Evolutionary conservation across 345 rosid genomes (phyloP).

Genomic region (Gossypium ekmanianum): DNA sequence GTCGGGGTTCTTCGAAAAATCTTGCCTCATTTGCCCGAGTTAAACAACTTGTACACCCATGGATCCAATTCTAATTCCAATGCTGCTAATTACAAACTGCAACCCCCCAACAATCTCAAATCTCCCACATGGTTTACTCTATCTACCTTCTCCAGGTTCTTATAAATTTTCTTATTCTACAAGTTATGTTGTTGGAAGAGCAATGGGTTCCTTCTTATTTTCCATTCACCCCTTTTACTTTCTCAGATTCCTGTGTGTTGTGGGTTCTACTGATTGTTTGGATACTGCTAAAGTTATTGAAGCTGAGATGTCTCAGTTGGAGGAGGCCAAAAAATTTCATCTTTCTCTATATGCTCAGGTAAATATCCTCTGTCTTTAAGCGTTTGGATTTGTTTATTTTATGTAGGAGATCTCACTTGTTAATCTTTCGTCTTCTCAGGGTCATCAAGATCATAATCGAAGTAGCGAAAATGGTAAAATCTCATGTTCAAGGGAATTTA

Average conservation of each 20-base stretch:
- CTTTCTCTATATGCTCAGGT: conserved; percentile 48
- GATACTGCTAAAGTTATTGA: conserved; percentile 36
- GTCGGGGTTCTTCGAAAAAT: conserved; percentile 46
- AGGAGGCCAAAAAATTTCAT: conserved; percentile 59
- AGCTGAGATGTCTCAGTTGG: conserved; percentile 55
- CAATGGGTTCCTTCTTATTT: not conserved
- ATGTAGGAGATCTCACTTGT: not conserved
- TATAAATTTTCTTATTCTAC: not conserved
- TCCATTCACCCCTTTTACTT: not conserved
- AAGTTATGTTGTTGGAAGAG: not conserved
- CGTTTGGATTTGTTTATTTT: not conserved
- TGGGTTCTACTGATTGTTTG: conserved; percentile 38
- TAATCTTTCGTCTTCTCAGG: conserved; percentile 23
- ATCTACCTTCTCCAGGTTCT: conserved; percentile 50
- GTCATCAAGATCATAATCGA: conserved; percentile 18
- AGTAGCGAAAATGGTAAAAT: conserved; percentile 23
- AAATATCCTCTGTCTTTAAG: conserved; percentile 5
- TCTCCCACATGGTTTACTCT: conserved; percentile 51
- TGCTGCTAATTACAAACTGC: conserved; percentile 40
- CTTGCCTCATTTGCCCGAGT: conserved; percentile 44
- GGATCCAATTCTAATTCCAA: conserved; percentile 28
- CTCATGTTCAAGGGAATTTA: not conserved
- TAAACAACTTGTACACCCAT: conserved; percentile 30
- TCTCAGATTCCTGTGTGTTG: conserved; percentile 44
- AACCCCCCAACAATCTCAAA: conserved; percentile 26